Base-by-base conservation (phyloP, 768 basidiomycete genomes). In the Cubamyces lactineus region DNA sequence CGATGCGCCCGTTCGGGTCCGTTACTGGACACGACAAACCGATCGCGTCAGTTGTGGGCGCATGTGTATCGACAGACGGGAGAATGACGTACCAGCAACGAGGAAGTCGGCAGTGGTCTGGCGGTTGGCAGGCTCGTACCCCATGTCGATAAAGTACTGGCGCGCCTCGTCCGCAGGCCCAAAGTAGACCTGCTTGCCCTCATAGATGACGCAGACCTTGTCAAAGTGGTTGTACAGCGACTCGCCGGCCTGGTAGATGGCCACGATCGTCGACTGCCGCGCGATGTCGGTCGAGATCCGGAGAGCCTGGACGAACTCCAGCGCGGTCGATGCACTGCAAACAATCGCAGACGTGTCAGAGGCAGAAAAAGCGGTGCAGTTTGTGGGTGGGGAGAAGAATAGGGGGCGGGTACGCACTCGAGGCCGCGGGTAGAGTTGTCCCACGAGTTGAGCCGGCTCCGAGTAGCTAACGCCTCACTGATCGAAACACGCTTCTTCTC, bases 201-300 rank as follows among this genome's bases (percentile, higher is more conserved):
- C 87, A 73, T 88, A 84, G 68, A 94, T 81, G 39, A 93, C 84
- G 70, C 88, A 86, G 38, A 93, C 88, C 71, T 92, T 91, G 79
- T 92, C 89, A 70, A 93, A 94, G 45, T 81, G 76, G 21, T 81
- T 61, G 61, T 86, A 88, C 0, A 88, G 70, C 2, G 79, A 78
- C 70, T 93, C 90, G 53, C 87, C 87, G 8, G 90, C 92, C 73
- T 94, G 92, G 73, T 94, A 94, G 40, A 95, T 84, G 0, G 90
- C 88, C n/a, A 91, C 89, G 59, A 94, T 82, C 0, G 87, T 91
- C 0, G 87, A 71, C 57, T 69, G 65, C 46, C 69, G 69, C 30
- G 70, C 66, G 19, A 80, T 69, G 68, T 86, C 84, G 23, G 85
- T 85, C 6, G 80, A 74, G 40, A 85, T 78, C 39, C 85, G 79